A percentile compares a stretch with the other conserved stretches of the same genome.
phyloP scores from a whole-genome alignment of 768 basidiomycete species.

The Sutorius australiensis region DNA sequence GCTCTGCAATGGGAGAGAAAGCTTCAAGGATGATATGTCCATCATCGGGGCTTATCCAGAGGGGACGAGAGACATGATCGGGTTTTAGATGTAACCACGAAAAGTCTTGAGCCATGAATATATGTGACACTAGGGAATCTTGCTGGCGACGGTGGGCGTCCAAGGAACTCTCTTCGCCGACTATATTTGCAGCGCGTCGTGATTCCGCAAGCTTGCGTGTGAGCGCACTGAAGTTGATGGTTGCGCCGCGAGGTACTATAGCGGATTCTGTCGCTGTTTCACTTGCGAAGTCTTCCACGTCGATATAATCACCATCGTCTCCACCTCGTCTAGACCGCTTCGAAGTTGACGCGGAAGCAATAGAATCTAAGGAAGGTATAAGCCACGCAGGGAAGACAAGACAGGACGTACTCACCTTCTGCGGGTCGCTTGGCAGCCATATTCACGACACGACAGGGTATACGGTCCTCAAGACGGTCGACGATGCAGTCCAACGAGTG shows the following conservation, averaged over 20 bases:
- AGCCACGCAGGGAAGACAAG: not conserved
- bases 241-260: constrained; percentile 64
- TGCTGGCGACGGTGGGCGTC: constrained; percentile 69
- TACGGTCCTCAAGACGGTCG: not conserved
- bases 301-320: constrained; percentile 55
- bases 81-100: constrained; percentile 82
- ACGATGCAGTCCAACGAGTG: not conserved
- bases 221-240: constrained; percentile 84
- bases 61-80: constrained; percentile 87
- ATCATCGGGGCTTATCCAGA: constrained; percentile 95
- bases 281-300: constrained; percentile 49
- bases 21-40: constrained; percentile 95
- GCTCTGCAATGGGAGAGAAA: constrained; percentile 95
- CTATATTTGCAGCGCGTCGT: constrained; percentile 40
- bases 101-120: constrained; percentile 83
- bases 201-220: constrained; percentile 74
- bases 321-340: constrained; percentile 44
- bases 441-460: not conserved
- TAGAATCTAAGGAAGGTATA: constrained; percentile 15
- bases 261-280: constrained; percentile 32
- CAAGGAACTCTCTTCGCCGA: constrained; percentile 47
- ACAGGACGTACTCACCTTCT: constrained; percentile 32
- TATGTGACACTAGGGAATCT: constrained; percentile 72
- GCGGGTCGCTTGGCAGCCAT: constrained; percentile 40
- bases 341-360: constrained; percentile 25